Evolutionary conservation across 148 eudicot genomes (phyloP).

Genomic region (Nyssa sinensis): DNA sequence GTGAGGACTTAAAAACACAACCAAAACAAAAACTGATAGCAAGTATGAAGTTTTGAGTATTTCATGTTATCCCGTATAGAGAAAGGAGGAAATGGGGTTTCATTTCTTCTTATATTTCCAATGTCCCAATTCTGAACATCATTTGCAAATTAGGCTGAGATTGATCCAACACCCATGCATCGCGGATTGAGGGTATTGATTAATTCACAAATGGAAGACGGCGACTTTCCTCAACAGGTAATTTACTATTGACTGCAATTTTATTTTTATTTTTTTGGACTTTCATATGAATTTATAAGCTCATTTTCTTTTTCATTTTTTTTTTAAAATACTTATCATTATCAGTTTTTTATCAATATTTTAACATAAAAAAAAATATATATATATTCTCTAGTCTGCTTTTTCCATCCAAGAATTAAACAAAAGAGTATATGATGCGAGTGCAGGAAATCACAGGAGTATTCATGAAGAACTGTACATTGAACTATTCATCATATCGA

Average conservation of each 20-base stretch:
- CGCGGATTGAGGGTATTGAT: conserved; percentile 43
- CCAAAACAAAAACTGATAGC: too few species aligned
- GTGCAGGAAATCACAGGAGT: conserved; percentile 38
- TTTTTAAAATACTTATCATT: too few species aligned
- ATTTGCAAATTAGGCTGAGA: conserved; percentile 34
- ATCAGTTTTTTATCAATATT: too few species aligned
- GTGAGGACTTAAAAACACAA: too few species aligned
- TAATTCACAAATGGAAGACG: conserved; percentile 54
- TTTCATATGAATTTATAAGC: too few species aligned
- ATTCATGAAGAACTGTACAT: conserved; percentile 21
- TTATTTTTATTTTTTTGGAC: too few species aligned
- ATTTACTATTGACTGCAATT: neutral
- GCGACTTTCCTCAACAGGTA: conserved; percentile 74
- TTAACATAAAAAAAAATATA: too few species aligned
- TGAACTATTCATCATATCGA: conserved; percentile 17
- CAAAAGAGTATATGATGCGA: neutral
- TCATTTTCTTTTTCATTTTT: too few species aligned
- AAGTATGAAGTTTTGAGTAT: too few species aligned
- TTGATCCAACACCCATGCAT: conserved; percentile 46
- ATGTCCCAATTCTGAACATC: neutral
- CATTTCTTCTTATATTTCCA: too few species aligned
- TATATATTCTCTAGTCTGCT: neutral
- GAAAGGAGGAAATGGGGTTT: too few species aligned
- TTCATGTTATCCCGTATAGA: too few species aligned
- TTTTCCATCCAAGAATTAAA: neutral